These are phyloP conservation scores for Sindora glabra DNA, from an alignment of 306 rosid species.

Conservation along the genomic window DNA sequence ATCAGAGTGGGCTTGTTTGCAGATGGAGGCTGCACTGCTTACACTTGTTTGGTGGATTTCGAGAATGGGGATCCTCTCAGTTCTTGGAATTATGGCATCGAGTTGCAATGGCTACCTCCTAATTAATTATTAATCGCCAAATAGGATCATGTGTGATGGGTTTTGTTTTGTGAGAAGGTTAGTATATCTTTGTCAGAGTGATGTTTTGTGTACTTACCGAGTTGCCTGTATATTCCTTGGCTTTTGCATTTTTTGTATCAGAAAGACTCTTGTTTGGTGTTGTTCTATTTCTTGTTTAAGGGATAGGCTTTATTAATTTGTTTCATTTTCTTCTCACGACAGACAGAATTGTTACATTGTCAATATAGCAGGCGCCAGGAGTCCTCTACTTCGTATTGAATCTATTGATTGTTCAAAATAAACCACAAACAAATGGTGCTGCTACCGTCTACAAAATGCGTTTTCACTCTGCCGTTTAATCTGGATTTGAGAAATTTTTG, in stretches of 20 bases:
- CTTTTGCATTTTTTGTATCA: background rate
- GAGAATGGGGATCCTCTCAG: constrained; percentile 35
- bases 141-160: background rate
- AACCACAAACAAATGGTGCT: too few relatives aligned
- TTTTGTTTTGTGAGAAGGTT: background rate
- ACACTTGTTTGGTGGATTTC: constrained; percentile 54
- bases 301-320: background rate
- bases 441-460: too few relatives aligned
- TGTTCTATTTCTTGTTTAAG: background rate
- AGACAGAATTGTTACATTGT: too few relatives aligned
- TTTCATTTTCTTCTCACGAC: too few relatives aligned
- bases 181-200: background rate
- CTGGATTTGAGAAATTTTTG: too few relatives aligned
- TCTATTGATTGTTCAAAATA: too few relatives aligned
- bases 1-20: constrained; percentile 55
- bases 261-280: background rate
- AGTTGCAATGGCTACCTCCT: constrained; percentile 68
- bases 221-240: background rate
- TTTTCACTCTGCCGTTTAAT: too few relatives aligned
- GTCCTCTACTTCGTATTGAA: too few relatives aligned
- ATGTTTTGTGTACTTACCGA: background rate
- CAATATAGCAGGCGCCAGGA: too few relatives aligned
- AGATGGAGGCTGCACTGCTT: constrained; percentile 75
- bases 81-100: constrained; percentile 78
- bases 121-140: constrained; percentile 6